A percentile compares a stretch with the other conserved stretches of the same genome.
Evolutionary conservation across 2,329 filamentous ascomycete species (phyloP).

Genomic region (Hymenoscyphus scutula): DNA sequence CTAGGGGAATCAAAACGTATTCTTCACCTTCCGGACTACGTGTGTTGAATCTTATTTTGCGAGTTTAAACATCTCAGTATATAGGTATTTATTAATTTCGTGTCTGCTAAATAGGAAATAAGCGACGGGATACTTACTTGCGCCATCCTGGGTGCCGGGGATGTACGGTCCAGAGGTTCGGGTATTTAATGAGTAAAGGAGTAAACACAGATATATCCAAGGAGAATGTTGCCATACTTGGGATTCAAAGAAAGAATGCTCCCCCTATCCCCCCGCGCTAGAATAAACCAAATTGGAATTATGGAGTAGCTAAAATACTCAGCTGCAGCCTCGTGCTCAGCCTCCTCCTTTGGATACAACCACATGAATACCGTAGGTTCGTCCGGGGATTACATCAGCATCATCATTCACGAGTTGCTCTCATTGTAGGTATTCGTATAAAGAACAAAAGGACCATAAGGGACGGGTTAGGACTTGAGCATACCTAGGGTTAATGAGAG

Average conservation of each 20-base stretch:
- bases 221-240: not conserved
- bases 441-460: too few relatives aligned
- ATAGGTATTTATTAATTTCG: too few relatives aligned
- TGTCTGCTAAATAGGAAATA: too few relatives aligned
- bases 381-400: not conserved
- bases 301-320: not conserved
- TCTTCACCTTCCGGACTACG: not conserved
- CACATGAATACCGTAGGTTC: not conserved
- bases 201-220: not conserved
- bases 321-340: not conserved
- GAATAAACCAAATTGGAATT: not conserved
- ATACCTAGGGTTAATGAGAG: too few relatives aligned
- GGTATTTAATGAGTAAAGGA: not conserved
- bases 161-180: too few relatives aligned
- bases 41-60: not conserved
- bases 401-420: not conserved
- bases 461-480: too few relatives aligned
- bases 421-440: too few relatives aligned
- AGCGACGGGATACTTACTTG: too few relatives aligned
- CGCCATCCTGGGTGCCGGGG: too few relatives aligned
- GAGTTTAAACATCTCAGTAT: not conserved
- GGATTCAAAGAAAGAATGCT: not conserved
- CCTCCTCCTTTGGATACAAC: not conserved
- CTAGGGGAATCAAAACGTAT: not conserved
- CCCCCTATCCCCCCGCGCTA: not conserved